Percentiles rank a stretch among this genome's conserved stretches.
phyloP scores from a whole-genome alignment of 148 eudicot genomes.

The Talinum fruticosum region DNA sequence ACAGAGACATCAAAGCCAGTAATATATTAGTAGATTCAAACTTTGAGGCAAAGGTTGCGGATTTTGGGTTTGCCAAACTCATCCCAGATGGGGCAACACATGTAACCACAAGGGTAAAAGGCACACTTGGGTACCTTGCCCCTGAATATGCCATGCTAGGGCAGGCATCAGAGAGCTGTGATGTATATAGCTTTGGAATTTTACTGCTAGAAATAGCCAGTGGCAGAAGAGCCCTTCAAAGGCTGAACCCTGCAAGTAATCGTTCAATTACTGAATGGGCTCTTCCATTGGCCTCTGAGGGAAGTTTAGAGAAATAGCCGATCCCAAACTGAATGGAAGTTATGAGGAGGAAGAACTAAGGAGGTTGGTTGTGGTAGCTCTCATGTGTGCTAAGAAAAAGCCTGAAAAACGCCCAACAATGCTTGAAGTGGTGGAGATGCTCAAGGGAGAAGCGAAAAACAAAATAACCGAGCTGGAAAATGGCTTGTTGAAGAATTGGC shows the following conservation, averaged over 20 bases:
- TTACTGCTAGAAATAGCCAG: constrained; percentile 80
- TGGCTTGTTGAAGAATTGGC: constrained; percentile 38
- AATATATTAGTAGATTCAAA: constrained; percentile 76
- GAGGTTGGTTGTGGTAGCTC: constrained; percentile 50
- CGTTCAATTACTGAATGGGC: constrained; percentile 78
- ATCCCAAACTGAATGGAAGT: constrained; percentile 59
- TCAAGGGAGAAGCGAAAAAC: constrained; percentile 67
- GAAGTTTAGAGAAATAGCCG: constrained; percentile 65
- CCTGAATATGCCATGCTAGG: constrained; percentile 82
- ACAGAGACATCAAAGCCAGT: constrained; percentile 90
- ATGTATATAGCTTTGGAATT: constrained; percentile 87
- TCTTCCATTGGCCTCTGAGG: constrained; percentile 58
- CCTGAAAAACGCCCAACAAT: constrained; percentile 87
- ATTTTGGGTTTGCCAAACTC: constrained; percentile 78
- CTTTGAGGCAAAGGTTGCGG: constrained; percentile 73
- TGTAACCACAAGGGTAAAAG: constrained; percentile 66
- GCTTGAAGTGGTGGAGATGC: constrained; percentile 66
- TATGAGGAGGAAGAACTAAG: constrained; percentile 65
- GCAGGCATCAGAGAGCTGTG: constrained; percentile 76
- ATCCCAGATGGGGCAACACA: constrained; percentile 75
- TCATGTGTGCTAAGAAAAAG: constrained; percentile 55
- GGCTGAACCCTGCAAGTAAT: constrained; percentile 32
- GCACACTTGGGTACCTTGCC: constrained; percentile 76
- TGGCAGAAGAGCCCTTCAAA: constrained; percentile 76
- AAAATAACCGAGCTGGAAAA: constrained; percentile 50